Percentiles rank a stretch among this genome's conserved stretches.
Conservation (phyloP, 306 rosid species). For the Cajanus cajan region DNA sequence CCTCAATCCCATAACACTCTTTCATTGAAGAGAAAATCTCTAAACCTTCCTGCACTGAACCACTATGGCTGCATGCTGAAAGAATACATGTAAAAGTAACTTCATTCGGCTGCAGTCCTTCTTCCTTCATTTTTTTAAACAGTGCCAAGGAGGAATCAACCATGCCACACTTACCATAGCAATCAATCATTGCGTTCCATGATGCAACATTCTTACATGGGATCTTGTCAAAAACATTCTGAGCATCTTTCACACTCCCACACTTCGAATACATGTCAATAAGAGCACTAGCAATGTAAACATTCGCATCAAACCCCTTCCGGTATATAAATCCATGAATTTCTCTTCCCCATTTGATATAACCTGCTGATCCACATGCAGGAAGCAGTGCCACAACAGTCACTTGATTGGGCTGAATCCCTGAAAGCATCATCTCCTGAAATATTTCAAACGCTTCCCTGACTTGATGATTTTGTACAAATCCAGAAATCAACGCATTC, state of each 20-base stretch:
- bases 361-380: slow-evolving; percentile 54
- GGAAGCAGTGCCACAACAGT: slow-evolving; percentile 62
- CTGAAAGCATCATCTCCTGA: slow-evolving; percentile 42
- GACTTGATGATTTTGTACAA: slow-evolving; percentile 40
- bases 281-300: slow-evolving; percentile 59
- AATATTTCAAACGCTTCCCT: slow-evolving; percentile 46
- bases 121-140: slow-evolving; percentile 46
- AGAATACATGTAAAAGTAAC: slow-evolving; percentile 60
- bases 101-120: slow-evolving; percentile 52
- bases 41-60: slow-evolving; percentile 53
- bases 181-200: slow-evolving; percentile 72
- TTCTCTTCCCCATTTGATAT: slow-evolving; percentile 48
- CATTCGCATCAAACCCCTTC: slow-evolving; percentile 47
- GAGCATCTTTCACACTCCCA: slow-evolving; percentile 49
- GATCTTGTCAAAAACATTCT: slow-evolving; percentile 44
- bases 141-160: slow-evolving; percentile 47
- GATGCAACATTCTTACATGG: slow-evolving; percentile 44
- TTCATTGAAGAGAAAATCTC: slow-evolving; percentile 54
- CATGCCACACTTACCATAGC: slow-evolving; percentile 71
- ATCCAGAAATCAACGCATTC: slow-evolving; percentile 66
- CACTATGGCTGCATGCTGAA: slow-evolving; percentile 74
- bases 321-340: slow-evolving; percentile 60
- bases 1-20: slow-evolving; percentile 43
- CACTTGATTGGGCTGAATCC: slow-evolving; percentile 51
- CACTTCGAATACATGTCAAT: slow-evolving; percentile 69